Evolutionary conservation across 1,284 basidiomycete genomes (phyloP).

Genomic region (Trichosporon faecale): DNA sequence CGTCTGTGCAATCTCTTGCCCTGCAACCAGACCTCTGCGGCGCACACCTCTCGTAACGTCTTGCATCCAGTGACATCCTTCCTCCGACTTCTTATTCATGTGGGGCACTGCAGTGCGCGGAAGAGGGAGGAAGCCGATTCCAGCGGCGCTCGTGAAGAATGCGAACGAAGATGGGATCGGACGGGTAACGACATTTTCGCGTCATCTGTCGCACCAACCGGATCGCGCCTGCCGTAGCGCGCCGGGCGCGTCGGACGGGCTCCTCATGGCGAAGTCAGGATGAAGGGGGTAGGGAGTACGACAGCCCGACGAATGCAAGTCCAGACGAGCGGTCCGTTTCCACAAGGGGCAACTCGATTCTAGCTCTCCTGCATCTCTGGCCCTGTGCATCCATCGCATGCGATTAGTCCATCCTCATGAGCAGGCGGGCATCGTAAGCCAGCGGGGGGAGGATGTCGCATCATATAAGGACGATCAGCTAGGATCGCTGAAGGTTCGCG

Average conservation of each 20-base stretch:
- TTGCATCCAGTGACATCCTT: too few species aligned
- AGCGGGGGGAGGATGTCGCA: too few species aligned
- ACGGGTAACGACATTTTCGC: not conserved
- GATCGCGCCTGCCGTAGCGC: not conserved
- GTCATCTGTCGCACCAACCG: not conserved
- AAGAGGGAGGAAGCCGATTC: not conserved
- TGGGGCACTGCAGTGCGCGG: not conserved
- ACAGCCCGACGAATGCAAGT: not conserved
- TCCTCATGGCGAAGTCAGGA: not conserved
- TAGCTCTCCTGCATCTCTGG: not conserved
- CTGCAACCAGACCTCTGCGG: not conserved
- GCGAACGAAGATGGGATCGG: not conserved
- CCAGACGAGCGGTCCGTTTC: conserved; percentile 2
- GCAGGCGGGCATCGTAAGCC: not conserved
- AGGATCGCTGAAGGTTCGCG: too few species aligned
- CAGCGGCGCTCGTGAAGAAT: not conserved
- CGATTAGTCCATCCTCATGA: not conserved
- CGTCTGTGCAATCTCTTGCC: not conserved
- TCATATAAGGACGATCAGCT: not conserved
- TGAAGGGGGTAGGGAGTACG: not conserved
- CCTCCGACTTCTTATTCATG: too few species aligned
- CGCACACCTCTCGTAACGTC: not conserved
- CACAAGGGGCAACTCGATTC: not conserved
- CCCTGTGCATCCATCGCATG: not conserved
- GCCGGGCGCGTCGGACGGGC: not conserved